phyloP scores from a whole-genome alignment of 441 rosid species.

The Oxalis stricta region DNA sequence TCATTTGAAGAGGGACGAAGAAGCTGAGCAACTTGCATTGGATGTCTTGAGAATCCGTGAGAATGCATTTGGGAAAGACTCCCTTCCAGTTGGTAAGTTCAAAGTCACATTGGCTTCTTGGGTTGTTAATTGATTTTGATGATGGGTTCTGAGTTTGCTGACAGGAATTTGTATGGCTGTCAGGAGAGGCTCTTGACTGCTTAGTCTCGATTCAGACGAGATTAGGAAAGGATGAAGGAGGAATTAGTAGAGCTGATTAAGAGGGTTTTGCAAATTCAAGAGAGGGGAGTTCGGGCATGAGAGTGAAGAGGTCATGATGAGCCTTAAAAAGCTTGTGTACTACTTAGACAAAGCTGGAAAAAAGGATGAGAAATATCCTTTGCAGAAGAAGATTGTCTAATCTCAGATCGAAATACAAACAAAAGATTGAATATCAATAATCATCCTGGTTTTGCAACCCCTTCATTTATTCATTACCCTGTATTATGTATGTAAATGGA shows the following conservation, averaged over 20 bases:
- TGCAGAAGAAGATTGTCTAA: constrained; percentile 49
- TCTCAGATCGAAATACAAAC: constrained; percentile 39
- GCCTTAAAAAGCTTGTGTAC: constrained; percentile 53
- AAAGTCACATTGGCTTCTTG: constrained; percentile 2
- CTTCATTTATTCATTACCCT: too few species aligned
- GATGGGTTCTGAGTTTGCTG: neutral
- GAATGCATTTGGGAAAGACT: constrained; percentile 55
- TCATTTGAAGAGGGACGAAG: constrained; percentile 45
- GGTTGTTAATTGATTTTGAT: neutral
- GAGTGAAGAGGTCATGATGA: constrained; percentile 46
- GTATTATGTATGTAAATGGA: too few species aligned
- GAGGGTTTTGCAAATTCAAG: constrained; percentile 64
- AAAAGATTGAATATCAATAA: constrained; percentile 22
- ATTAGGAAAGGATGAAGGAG: constrained; percentile 33
- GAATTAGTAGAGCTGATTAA: constrained; percentile 33
- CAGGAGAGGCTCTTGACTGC: constrained; percentile 87
- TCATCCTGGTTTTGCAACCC: too few species aligned
- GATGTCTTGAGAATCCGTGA: constrained; percentile 52
- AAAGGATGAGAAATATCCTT: constrained; percentile 44
- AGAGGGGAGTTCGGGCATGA: constrained; percentile 57
- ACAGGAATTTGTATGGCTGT: constrained; percentile 3
- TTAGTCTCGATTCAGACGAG: constrained; percentile 51
- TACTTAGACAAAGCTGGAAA: constrained; percentile 51
- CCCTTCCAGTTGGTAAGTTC: constrained; percentile 64
- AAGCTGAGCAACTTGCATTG: constrained; percentile 51